Base-by-base conservation (phyloP, 371 early-diverging fungal genomes). In the Rhizopus stolonifer region DNA sequence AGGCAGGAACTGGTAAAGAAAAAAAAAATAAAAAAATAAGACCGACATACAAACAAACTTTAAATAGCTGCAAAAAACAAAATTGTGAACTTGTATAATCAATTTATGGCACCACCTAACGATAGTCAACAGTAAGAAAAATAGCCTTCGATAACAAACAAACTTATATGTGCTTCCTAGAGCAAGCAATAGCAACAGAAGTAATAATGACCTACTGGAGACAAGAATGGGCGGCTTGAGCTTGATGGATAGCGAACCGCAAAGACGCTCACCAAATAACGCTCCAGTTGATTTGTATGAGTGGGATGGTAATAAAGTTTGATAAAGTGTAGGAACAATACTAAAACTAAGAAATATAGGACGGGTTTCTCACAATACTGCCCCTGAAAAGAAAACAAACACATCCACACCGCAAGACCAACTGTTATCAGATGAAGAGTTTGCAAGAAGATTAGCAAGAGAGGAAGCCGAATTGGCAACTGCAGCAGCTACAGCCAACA, bases 1-100 rank as follows among this genome's bases (percentile, higher is more conserved):
- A 70, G 26, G 67, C 67, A 26, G 71, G 67, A 29, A 64, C 56
- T 40, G 71, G 71, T 67, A 67, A 51, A 19, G 5, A 2, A 18
- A 3, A 15, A 9, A 21, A 17, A 18, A 0, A 31, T 23, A 26
- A 2, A 13, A 8, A 22, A 3, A 18, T 48, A 6, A 15, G 4
- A 15, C 23, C 13, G n/a, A 19, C 1, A 3, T 22, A 29, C 25
- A 10, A 6, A 25, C 21, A 42, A 22, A 39, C 34, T 0, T 9
- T 6, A 22, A 19, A 22, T 49, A 70, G 71, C 67, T 64, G 71
- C 71, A 59, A 70, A 70, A 49, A 70, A 67, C 33, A 70, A 70
- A 32, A 48, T 67, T n/a, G 34, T 67, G 54, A 60, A 58, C n/a
- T 57, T 67, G 4, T 70, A 70, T 40, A 65, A 60, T 29, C 66